Conservation (phyloP, 2,329 filamentous ascomycete species). For the Alternaria consortialis region DNA sequence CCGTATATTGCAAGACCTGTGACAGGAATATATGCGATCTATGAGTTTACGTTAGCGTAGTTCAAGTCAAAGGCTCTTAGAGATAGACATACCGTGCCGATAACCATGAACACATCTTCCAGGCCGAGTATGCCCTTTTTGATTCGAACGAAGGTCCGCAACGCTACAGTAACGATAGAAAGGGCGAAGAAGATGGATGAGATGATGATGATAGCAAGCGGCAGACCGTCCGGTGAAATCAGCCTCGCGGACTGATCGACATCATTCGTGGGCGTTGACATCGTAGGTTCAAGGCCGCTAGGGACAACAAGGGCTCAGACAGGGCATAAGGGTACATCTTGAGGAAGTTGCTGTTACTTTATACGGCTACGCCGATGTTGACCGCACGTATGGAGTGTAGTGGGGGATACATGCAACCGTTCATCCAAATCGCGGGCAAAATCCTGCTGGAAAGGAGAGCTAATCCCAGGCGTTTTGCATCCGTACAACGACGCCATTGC, state of each 20-base stretch:
- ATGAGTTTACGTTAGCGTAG: not conserved
- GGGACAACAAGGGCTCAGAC: not conserved
- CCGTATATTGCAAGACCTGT: not conserved
- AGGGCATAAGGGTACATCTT: not conserved
- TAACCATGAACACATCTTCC: constrained; percentile 30
- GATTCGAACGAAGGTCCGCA: constrained; percentile 28
- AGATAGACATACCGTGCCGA: constrained; percentile 16
- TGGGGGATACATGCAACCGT: not conserved
- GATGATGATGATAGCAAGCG: constrained; percentile 28
- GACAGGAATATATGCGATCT: not conserved
- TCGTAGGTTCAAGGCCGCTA: not conserved
- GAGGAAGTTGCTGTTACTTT: not conserved
- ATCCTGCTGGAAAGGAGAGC: not conserved
- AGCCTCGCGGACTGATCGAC: constrained; percentile 24
- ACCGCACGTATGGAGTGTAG: not conserved
- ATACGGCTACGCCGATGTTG: constrained; percentile 1
- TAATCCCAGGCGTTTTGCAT: not conserved
- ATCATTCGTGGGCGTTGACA: not conserved
- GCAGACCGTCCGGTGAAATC: constrained; percentile 25
- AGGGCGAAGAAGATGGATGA: constrained; percentile 26
- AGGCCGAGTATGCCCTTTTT: constrained; percentile 26
- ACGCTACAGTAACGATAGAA: constrained; percentile 24
- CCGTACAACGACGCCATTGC: constrained; percentile 1
- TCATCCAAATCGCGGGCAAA: not conserved
- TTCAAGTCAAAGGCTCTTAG: no score